Evolutionary conservation across 129 eudicot genomes (phyloP), one percentile per base, ranked within the genome.

Genomic region (Escallonia rubra): DNA sequence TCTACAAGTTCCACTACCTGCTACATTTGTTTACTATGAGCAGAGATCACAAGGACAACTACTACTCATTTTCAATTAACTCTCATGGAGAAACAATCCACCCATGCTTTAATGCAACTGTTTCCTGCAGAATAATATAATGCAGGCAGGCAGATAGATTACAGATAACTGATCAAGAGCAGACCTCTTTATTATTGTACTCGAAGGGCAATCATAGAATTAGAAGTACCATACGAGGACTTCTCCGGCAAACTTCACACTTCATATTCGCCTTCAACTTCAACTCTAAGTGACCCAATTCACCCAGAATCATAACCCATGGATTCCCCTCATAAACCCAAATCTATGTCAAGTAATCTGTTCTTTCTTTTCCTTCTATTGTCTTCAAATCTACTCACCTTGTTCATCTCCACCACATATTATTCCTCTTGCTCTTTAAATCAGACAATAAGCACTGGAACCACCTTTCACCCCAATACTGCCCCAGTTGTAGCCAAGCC

Each of bases 281-380:
- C 59, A 65, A 61, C 72, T 38, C 67, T 38, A 56, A 65, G 70
- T 69, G 59, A 56, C 51, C 74, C 34, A 70, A 60, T 59, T 38
- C 57, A 48, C 7, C 34, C 23, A 48, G 34, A 60, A 61, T 0
- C 44, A 66, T 5, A 42, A 69, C 42, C 49, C 72, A 83, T 83
- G 85, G 83, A 76, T 10, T 62, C 76, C 42, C 73, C 81, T 74
- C 73, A 12, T 3, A 69, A 71, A 43, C 48, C 42, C 38, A 76
- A 44, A 43, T 58, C 67, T 11, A 43, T 42, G 14, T 76, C 53
- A 47, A 47, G 10, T 2, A 72, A 54, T 8, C 60, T 75, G 4
- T 77, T 84, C 83, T 79, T 68, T 60, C 74, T 87, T 74, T 65
- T 79, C 68, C 63, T 84, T 51, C 86, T 88, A 55, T 59, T 88